Conservation (phyloP, 1,139 yeast species). For the Candida buenavistaensis region DNA sequence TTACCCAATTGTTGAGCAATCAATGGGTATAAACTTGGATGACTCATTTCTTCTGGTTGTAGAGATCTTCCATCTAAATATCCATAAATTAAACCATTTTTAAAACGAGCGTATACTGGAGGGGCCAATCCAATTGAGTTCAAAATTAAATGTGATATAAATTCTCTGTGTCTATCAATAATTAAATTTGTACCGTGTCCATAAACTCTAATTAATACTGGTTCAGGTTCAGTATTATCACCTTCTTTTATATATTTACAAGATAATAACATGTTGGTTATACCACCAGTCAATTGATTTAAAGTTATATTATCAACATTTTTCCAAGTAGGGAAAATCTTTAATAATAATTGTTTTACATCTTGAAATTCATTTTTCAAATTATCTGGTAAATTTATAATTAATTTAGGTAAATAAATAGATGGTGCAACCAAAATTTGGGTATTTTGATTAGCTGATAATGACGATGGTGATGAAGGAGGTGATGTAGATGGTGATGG, state of each 20-base stretch:
- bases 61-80: constrained; percentile 66
- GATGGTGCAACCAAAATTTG: constrained; percentile 28
- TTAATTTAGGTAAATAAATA: constrained; percentile 39
- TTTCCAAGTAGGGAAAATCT: constrained; percentile 39
- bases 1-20: constrained; percentile 71
- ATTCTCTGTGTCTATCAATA: constrained; percentile 76
- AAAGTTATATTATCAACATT: constrained; percentile 25
- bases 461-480: constrained; percentile 13
- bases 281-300: constrained; percentile 67
- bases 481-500: constrained; percentile 17
- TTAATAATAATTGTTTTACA: constrained; percentile 31
- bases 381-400: constrained; percentile 34
- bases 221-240: constrained; percentile 19
- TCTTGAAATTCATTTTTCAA: constrained; percentile 31
- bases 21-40: constrained; percentile 49
- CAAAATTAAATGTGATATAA: constrained; percentile 66
- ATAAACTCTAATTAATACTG: constrained; percentile 66
- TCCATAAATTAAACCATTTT: constrained; percentile 75
- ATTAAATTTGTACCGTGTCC: constrained; percentile 76
- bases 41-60: constrained; percentile 54
- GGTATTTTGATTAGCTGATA: background rate
- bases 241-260: constrained; percentile 34
- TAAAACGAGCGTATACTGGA: constrained; percentile 64
- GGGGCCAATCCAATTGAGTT: constrained; percentile 68
- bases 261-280: constrained; percentile 69